Evolutionary conservation across 2,329 filamentous ascomycete genomes (phyloP), one percentile per base, ranked within the genome.

Genomic region (Diaporthe australafricana): DNA sequence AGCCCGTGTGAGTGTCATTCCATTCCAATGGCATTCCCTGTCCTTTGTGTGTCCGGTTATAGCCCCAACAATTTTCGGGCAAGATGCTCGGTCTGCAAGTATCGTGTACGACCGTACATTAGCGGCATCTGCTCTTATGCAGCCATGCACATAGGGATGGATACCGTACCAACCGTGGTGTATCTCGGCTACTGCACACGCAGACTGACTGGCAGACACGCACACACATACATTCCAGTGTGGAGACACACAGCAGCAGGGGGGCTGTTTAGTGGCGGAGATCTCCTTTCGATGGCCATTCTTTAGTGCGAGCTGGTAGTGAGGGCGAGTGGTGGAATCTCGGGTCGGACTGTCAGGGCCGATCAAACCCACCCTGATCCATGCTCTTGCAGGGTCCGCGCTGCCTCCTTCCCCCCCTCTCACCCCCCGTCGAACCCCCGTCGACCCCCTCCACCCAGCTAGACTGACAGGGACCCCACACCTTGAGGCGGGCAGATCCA

Each of bases 281-380:
- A 69, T 57, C 52, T 60, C 53, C 53, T 69, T 56, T 47, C 27
- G 66, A 57, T 50, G 66, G 40, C 16, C 60, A 11, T 65, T 27
- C 30, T 57, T 47, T 60, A n/a, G 38, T 38, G 35, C 48, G 20
- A 35, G 47, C 27, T 69, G 53, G 45, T 65, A 45, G 45, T 65
- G 55, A 69, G 45, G 66, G n/a, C n/a, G 52, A 68, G 52, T 52
- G 52, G 52, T 56, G 65, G 66, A 42, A 69, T 69, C 53, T 69
- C 53, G 66, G 66, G 66, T 69, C 66, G 66, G 53, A 60, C 52
- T 69, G 53, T 69, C 42, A 48, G 53, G 53, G 60, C 60, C 60
- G 60, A 65, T 65, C 60, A 50, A 38, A 38, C 45, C 60, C 45
- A 50, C 60, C 45, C 8, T 65, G 60, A 50, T 50, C 60, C 60